Evolutionary conservation across 108 stramenopile species (phyloP), one percentile per base, ranked within the genome.

Genomic region (Mediolabrus comicus): DNA sequence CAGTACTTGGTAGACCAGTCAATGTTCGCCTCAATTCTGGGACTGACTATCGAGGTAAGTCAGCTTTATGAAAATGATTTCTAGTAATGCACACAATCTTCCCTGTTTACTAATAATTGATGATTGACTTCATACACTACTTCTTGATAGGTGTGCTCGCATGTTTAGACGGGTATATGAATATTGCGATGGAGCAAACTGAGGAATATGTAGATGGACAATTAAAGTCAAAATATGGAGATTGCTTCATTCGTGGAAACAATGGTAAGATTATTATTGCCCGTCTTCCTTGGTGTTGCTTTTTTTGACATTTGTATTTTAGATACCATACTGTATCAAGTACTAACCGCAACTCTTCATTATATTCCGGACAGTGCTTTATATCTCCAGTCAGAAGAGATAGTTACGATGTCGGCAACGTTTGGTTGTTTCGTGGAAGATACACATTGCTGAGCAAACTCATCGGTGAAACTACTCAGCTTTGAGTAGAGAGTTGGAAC

Each of bases 171-270:
- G 98, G 99, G 19, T 99, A 97, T 83, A 90, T 99, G 97, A 99
- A 99, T 77, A 99, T 99, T 81, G 99, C 98, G 6, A 96, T 99
- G 97, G 98, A 99, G 80, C 98, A 99, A 69, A 97, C 98, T 13
- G 98, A 99, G 62, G 99, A 99, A 76, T 98, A 91, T 67, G 92
- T 95, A 22, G 96, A 98, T 78, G 99, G 98, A 12, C 96, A 99
- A 75, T 81, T 99, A 55, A 97, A 97, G 73, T 88, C 96, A 3
- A 97, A 96, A 66, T 98, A 97, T 81, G 98, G 98, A 24, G 99
- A 99, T 79, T 97, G 97, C 71, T 99, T 99, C 69, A 97, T 99
- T 72, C 96, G 99, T 19, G 99, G 99, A 10, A 99, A 99, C 78
- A 99, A 99, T 83, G 99, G 79, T 80, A 56, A 24, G 77, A 27